These are phyloP conservation scores for Phaeotremella fagi DNA, from an alignment of 768 basidiomycete genomes.

Conservation along the genomic window DNA sequence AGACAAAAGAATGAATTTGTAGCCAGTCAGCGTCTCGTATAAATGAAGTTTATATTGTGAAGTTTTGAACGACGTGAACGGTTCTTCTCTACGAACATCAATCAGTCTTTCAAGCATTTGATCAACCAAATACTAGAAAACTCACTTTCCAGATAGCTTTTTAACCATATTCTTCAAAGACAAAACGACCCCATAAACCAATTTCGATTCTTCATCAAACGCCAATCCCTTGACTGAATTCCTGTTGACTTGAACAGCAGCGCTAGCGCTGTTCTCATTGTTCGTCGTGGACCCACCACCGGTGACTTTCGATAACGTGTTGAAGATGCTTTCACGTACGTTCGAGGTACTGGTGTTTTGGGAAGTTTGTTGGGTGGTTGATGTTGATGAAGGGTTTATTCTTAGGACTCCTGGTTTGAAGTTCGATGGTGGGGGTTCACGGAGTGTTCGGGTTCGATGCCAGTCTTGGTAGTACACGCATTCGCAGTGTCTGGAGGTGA, in stretches of 20 bases:
- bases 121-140: background rate
- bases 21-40: slow-evolving; percentile 84
- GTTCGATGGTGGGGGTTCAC: slow-evolving; percentile 62
- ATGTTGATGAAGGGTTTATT: slow-evolving; percentile 59
- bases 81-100: slow-evolving; percentile 64
- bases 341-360: slow-evolving; percentile 2
- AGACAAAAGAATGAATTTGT: slow-evolving; percentile 91
- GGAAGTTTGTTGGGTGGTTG: slow-evolving; percentile 12
- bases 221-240: slow-evolving; percentile 69
- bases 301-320: slow-evolving; percentile 2
- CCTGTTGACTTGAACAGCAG: no score
- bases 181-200: slow-evolving; percentile 92
- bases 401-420: slow-evolving; percentile 77
- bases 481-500: slow-evolving; percentile 67
- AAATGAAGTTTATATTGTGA: slow-evolving; percentile 89
- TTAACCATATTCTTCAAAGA: slow-evolving; percentile 90
- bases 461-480: slow-evolving; percentile 96
- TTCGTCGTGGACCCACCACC: slow-evolving; percentile 37
- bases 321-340: slow-evolving; percentile 33
- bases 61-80: slow-evolving; percentile 84
- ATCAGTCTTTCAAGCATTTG: background rate
- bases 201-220: slow-evolving; percentile 95
- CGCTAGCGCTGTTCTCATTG: slow-evolving; percentile 13
- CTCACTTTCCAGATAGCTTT: slow-evolving; percentile 81
- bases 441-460: slow-evolving; percentile 72